phyloP scores from a whole-genome alignment of 1,284 basidiomycete species.

The Boletus smithii region DNA sequence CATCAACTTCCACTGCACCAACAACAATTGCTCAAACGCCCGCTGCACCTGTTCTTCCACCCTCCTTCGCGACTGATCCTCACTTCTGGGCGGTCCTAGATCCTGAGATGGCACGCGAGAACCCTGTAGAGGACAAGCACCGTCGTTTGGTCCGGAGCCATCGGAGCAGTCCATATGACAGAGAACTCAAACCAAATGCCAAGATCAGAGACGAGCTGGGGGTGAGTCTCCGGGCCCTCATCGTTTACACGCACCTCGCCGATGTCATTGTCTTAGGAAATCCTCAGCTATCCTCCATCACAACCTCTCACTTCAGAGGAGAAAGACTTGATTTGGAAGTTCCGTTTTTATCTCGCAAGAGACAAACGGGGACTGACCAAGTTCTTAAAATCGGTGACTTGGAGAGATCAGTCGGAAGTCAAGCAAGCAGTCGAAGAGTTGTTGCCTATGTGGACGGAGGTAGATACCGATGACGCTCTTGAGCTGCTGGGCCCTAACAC shows the following conservation, averaged over 20 bases:
- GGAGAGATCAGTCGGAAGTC: slow-evolving; percentile 94
- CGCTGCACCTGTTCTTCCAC: slow-evolving; percentile 44
- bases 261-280: slow-evolving; percentile 53
- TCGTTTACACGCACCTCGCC: not conserved
- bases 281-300: slow-evolving; percentile 89
- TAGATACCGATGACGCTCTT: slow-evolving; percentile 94
- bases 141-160: slow-evolving; percentile 92
- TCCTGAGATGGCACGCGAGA: slow-evolving; percentile 86
- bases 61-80: slow-evolving; percentile 55
- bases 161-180: slow-evolving; percentile 89
- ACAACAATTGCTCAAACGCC: slow-evolving; percentile 40
- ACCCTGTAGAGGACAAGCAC: slow-evolving; percentile 97
- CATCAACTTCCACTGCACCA: slow-evolving; percentile 38
- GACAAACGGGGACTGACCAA: slow-evolving; percentile 94
- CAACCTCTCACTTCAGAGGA: slow-evolving; percentile 86
- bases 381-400: slow-evolving; percentile 97
- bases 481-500: slow-evolving; percentile 92
- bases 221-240: slow-evolving; percentile 42
- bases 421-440: slow-evolving; percentile 97
- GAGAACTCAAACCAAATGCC: slow-evolving; percentile 95
- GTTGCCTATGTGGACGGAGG: slow-evolving; percentile 94
- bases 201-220: slow-evolving; percentile 92
- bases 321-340: slow-evolving; percentile 97
- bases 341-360: slow-evolving; percentile 91
- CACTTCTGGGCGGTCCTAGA: slow-evolving; percentile 90